A percentile compares a stretch with the other conserved stretches of the same genome.
Evolutionary conservation across 2,329 filamentous ascomycete genomes (phyloP).

Genomic region (Aspergillus amoenus): DNA sequence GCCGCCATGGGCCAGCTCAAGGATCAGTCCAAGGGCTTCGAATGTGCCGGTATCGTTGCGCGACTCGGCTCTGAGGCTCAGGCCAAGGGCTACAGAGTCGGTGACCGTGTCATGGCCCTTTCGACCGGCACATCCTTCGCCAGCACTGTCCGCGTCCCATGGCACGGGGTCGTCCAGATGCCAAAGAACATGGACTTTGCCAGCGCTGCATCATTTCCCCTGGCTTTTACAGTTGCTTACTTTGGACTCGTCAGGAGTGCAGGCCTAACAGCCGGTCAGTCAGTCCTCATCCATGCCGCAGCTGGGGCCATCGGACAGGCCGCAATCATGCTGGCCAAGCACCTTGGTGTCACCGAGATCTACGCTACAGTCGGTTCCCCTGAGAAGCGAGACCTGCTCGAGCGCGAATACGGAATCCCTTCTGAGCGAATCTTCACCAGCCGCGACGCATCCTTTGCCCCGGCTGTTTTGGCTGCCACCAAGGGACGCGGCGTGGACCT

Average conservation of each 20-base stretch:
- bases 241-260: neutral
- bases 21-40: neutral
- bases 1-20: slow-evolving; percentile 7
- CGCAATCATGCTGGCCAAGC: slow-evolving; percentile 4
- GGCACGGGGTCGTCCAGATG: neutral
- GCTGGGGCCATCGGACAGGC: neutral
- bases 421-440: slow-evolving; percentile 26
- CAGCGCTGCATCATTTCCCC: slow-evolving; percentile 19
- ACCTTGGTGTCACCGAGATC: slow-evolving; percentile 16
- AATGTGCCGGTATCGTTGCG: slow-evolving; percentile 5
- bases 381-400: slow-evolving; percentile 21
- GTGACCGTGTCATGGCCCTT: neutral
- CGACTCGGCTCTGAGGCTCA: neutral
- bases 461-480: slow-evolving; percentile 19
- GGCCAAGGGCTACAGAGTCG: neutral
- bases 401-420: slow-evolving; percentile 17
- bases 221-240: neutral
- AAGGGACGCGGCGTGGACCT: slow-evolving; percentile 26
- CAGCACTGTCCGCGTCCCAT: neutral
- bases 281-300: neutral
- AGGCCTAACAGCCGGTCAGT: neutral
- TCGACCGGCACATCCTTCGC: neutral
- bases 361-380: slow-evolving; percentile 24
- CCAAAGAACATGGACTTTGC: neutral
- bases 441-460: slow-evolving; percentile 19